Percentiles rank a stretch among this genome's conserved stretches.
Conservation (phyloP, 2,329 filamentous ascomycete species). For the Plectosphaerella plurivora region DNA sequence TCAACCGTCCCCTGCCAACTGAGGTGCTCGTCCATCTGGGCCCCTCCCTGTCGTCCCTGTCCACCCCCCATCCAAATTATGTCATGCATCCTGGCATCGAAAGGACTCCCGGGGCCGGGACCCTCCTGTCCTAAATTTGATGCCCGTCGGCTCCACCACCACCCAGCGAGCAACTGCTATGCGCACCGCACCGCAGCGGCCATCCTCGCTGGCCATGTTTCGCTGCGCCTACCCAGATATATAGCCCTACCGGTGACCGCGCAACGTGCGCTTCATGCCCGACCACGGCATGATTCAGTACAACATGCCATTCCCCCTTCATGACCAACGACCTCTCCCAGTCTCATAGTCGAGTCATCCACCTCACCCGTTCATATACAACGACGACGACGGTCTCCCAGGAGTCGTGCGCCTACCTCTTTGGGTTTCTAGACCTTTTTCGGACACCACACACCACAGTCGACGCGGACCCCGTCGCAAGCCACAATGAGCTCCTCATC, state of each 20-base stretch:
- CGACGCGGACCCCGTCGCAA: too few species aligned
- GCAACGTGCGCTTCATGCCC: conserved; percentile 11
- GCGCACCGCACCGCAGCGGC: conserved; percentile 6
- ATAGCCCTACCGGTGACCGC: conserved; percentile 7
- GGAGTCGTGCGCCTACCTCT: conserved; percentile 2
- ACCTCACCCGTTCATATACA: neutral
- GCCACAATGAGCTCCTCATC: conserved; percentile 28
- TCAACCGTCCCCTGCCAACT: conserved; percentile 12
- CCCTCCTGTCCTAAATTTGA: conserved; percentile 27
- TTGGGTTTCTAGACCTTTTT: neutral
- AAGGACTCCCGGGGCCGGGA: conserved; percentile 24
- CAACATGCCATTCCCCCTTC: conserved; percentile 9
- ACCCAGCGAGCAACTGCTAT: neutral
- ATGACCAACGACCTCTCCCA: conserved; percentile 9
- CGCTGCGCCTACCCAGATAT: conserved; percentile 8
- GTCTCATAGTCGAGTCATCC: neutral
- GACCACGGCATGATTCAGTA: conserved; percentile 6
- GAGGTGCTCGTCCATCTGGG: conserved; percentile 6
- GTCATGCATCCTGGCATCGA: conserved; percentile 35
- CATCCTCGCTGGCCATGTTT: conserved; percentile 6
- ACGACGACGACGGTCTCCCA: too few species aligned
- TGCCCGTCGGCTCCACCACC: conserved; percentile 14
- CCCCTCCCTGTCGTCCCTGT: neutral
- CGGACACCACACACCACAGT: too few species aligned
- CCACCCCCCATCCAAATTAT: conserved; percentile 31